phyloP scores from a whole-genome alignment of 225 moss, liverwort and hornwort species.

The Pseudisothecium myosuroides region DNA sequence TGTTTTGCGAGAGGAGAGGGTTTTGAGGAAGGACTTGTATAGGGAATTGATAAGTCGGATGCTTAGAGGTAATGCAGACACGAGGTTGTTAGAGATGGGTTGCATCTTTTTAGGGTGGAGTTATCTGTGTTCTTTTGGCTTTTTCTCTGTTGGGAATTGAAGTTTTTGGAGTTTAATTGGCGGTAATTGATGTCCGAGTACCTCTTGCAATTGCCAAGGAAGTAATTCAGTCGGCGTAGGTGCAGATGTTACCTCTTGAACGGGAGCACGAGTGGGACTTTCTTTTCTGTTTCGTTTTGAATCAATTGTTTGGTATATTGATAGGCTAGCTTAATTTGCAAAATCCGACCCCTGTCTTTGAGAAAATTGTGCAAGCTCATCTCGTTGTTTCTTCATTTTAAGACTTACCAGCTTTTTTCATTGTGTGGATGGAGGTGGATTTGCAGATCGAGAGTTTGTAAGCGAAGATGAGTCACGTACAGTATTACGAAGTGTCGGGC shows the following conservation, averaged over 20 bases:
- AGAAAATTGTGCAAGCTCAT: not conserved
- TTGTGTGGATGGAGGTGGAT: not conserved
- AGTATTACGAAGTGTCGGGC: slow-evolving; percentile 16
- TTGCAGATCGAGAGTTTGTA: not conserved
- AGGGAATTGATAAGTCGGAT: not conserved
- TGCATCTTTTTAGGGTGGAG: not conserved
- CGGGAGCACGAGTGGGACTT: not conserved
- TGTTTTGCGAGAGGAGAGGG: not conserved
- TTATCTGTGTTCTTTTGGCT: not conserved
- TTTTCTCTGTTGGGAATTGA: not conserved
- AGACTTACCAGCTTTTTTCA: not conserved
- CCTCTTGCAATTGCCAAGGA: not conserved
- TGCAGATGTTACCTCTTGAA: not conserved
- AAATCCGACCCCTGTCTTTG: not conserved
- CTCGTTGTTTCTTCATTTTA: not conserved
- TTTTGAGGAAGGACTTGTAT: not conserved
- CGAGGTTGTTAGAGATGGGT: not conserved
- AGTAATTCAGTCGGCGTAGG: not conserved
- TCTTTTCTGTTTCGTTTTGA: not conserved
- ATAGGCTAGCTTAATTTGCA: not conserved
- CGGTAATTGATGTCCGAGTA: not conserved
- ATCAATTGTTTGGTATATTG: not conserved
- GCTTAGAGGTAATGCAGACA: not conserved
- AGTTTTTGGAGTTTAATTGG: not conserved
- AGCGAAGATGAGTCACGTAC: slow-evolving; percentile 39